phyloP scores from a whole-genome alignment of 768 basidiomycete species.

The Phanerochaete sordida region DNA sequence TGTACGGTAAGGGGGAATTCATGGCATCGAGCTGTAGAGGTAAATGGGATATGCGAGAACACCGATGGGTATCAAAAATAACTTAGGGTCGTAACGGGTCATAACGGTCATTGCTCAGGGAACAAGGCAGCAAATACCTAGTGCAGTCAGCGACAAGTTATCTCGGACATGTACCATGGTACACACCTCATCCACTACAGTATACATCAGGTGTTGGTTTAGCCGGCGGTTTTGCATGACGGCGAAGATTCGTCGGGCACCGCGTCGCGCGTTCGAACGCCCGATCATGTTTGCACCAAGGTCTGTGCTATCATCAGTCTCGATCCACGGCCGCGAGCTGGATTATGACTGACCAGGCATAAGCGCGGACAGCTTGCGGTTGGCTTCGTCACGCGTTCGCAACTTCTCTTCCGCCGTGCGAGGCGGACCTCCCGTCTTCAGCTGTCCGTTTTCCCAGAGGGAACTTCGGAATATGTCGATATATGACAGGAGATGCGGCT shows the following conservation, averaged over 20 bases:
- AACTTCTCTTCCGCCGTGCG: slow-evolving; percentile 80
- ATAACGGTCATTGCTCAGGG: slow-evolving; percentile 6
- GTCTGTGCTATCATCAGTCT: slow-evolving; percentile 47
- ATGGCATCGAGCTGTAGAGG: background rate
- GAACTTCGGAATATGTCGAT: slow-evolving; percentile 66
- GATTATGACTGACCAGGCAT: slow-evolving; percentile 86
- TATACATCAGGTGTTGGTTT: slow-evolving; percentile 90
- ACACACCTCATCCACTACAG: slow-evolving; percentile 83
- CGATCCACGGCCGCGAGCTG: too few species aligned
- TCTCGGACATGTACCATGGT: background rate
- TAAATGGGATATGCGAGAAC: background rate
- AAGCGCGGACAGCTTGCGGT: slow-evolving; percentile 83
- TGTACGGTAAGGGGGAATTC: too few species aligned
- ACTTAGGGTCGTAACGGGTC: background rate
- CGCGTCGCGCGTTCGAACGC: slow-evolving; percentile 90
- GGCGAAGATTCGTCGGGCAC: slow-evolving; percentile 88
- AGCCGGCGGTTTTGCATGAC: slow-evolving; percentile 92
- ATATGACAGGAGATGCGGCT: slow-evolving; percentile 64
- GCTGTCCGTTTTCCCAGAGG: slow-evolving; percentile 84
- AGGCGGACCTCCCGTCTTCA: slow-evolving; percentile 55
- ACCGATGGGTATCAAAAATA: background rate
- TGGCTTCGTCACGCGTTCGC: slow-evolving; percentile 81
- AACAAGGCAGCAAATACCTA: slow-evolving; percentile 12
- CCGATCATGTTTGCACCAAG: slow-evolving; percentile 98
- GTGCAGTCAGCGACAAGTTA: background rate